phyloP scores from a whole-genome alignment of 352 stramenopile species.

The Globisporangium carolinianum region DNA sequence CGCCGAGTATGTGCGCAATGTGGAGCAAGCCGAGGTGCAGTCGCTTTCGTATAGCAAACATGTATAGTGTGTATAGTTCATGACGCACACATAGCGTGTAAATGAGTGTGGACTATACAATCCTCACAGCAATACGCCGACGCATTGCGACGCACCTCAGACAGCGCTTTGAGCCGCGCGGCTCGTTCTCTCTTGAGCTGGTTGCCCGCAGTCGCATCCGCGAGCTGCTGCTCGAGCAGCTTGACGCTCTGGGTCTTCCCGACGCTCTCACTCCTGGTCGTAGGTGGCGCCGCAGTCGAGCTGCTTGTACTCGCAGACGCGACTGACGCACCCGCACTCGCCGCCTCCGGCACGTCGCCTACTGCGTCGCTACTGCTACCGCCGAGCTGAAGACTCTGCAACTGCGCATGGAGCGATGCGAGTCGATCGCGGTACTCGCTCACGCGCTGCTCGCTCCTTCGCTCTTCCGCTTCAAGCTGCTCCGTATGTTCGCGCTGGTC shows the following conservation, averaged over 20 bases:
- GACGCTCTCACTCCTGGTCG: conserved; percentile 7
- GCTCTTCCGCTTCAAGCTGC: conserved; percentile 65
- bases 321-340: neutral
- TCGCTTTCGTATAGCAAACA: conserved; percentile 14
- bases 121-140: too few relatives aligned
- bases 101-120: neutral
- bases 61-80: too few relatives aligned
- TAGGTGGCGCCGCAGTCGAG: neutral
- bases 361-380: conserved; percentile 13
- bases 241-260: conserved; percentile 50
- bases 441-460: conserved; percentile 51
- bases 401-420: conserved; percentile 42
- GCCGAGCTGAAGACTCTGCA: conserved; percentile 71
- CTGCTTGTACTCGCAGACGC: neutral
- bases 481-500: conserved; percentile 65
- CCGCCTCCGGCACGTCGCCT: too few relatives aligned
- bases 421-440: conserved; percentile 52
- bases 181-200: conserved; percentile 72
- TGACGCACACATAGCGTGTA: neutral
- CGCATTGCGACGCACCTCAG: conserved; percentile 26
- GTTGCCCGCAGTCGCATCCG: conserved; percentile 33
- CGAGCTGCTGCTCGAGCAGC: conserved; percentile 56
- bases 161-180: conserved; percentile 41
- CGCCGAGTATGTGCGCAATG: conserved; percentile 69
- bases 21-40: conserved; percentile 71